These are phyloP conservation scores for Suillus weaverae DNA, from an alignment of 768 basidiomycete genomes.

Conservation along the genomic window DNA sequence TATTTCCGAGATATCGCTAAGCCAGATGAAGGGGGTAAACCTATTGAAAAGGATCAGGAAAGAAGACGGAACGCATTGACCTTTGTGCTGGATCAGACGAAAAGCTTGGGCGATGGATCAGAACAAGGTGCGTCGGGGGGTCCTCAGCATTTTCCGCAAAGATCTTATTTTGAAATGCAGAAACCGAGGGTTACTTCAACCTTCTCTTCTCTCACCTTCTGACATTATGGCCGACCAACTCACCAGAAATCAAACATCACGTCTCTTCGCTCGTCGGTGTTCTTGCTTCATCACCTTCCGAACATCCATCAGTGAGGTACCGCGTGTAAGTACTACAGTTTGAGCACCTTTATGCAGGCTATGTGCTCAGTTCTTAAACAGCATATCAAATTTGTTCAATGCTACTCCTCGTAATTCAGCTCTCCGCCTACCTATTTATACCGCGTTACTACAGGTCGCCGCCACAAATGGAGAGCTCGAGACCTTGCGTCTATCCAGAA, in stretches of 20 bases:
- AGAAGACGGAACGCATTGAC: conserved; percentile 56
- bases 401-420: conserved; percentile 62
- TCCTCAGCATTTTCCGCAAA: neutral
- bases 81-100: conserved; percentile 61
- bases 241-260: conserved; percentile 54
- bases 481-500: conserved; percentile 55
- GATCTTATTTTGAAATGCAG: conserved; percentile 35
- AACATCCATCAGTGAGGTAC: conserved; percentile 64
- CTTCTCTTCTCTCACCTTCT: conserved; percentile 74
- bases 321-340: conserved; percentile 52
- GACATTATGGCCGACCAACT: conserved; percentile 53
- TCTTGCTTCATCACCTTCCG: conserved; percentile 55
- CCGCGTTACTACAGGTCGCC: conserved; percentile 59
- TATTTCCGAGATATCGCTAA: conserved; percentile 65
- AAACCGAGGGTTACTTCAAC: conserved; percentile 89
- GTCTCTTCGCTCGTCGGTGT: conserved; percentile 50
- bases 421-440: conserved; percentile 50
- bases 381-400: conserved; percentile 83
- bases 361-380: conserved; percentile 28
- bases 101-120: conserved; percentile 70
- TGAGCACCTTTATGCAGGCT: neutral
- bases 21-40: conserved; percentile 49
- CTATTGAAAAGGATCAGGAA: conserved; percentile 54
- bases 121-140: conserved; percentile 60
- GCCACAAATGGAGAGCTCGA: conserved; percentile 60